These are phyloP conservation scores for Elaeagnus macrophylla DNA, from an alignment of 306 rosid species.

Conservation along the genomic window DNA sequence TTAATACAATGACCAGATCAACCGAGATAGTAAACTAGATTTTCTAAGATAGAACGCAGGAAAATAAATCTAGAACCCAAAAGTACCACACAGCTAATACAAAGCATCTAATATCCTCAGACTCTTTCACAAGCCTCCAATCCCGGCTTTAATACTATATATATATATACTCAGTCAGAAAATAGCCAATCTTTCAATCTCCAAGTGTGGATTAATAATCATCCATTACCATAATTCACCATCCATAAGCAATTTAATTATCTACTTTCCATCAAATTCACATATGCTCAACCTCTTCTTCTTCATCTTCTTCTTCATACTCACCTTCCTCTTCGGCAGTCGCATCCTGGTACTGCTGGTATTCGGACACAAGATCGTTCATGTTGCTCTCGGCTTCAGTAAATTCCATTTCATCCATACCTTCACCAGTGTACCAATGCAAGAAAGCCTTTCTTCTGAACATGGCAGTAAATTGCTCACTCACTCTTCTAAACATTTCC, in stretches of 20 bases:
- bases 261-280: not conserved
- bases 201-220: too few relatives aligned
- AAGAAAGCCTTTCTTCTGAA: constrained; percentile 1
- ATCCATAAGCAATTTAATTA: not conserved
- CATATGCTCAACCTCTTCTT: constrained; percentile 7
- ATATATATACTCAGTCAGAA: too few relatives aligned
- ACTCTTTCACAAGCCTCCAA: too few relatives aligned
- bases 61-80: too few relatives aligned
- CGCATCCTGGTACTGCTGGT: constrained; percentile 21
- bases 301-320: constrained; percentile 13
- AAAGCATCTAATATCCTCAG: too few relatives aligned
- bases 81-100: too few relatives aligned
- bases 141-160: too few relatives aligned
- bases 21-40: too few relatives aligned
- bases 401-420: constrained; percentile 3
- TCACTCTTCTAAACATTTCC: constrained; percentile 14
- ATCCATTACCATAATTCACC: too few relatives aligned
- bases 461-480: constrained; percentile 13
- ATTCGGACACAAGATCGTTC: constrained; percentile 19
- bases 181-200: too few relatives aligned
- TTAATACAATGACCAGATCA: too few relatives aligned
- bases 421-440: constrained; percentile 1
- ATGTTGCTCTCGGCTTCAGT: constrained; percentile 22
- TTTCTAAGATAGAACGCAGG: too few relatives aligned
- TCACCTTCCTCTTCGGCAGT: constrained; percentile 19